Base-by-base conservation (phyloP, 768 basidiomycete species). In the Lentinula guzmanii region DNA sequence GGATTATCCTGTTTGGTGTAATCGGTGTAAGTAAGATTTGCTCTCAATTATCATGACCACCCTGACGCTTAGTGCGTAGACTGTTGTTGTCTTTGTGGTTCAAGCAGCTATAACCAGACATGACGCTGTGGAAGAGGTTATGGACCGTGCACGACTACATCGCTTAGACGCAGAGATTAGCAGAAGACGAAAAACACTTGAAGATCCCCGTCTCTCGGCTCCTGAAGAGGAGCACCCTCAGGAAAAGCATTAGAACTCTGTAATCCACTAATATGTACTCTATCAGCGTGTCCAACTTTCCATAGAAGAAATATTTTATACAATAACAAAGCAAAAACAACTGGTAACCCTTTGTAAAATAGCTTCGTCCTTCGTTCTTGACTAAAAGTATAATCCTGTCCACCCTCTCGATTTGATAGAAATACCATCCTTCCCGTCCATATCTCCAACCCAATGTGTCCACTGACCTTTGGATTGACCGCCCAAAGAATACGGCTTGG, bases 1-100 rank as follows among this genome's bases (percentile, higher is more conserved):
- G 79, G 42, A 62, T 86, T 13, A 81, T 91, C 54, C 51, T 89
- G 6, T 77, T 77, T n/a, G 80, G 81, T 7, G 76, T 86, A 3
- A 56, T 85, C 24, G 65, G 82, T 37, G 89, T 89, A 65, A 63
- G 78, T 71, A 55, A 63, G 39, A 11, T 33, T 28, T 35, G 4
- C 15, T 59, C 46, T 18, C 15, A 15, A 24, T 4, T 35, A 9
- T 46, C 37, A 24, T 41, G 41, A 15, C 41, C 43, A 5, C 21
- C 21, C 52, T 31, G 16, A 52, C 1, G 18, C 8, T 41, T 51
- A n/a, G 11, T 16, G 51, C 10, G 8, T 43, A 74, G 72, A 68
- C 75, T 9, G 8, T 75, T 11, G 65, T 56, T 24, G 69, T 56
- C 1, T 76, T 76, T 10, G 67, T 75, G 33, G 67, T 59, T 35